Conservation (phyloP, 805 yeast genomes). For the Candida vartiovaarae region DNA sequence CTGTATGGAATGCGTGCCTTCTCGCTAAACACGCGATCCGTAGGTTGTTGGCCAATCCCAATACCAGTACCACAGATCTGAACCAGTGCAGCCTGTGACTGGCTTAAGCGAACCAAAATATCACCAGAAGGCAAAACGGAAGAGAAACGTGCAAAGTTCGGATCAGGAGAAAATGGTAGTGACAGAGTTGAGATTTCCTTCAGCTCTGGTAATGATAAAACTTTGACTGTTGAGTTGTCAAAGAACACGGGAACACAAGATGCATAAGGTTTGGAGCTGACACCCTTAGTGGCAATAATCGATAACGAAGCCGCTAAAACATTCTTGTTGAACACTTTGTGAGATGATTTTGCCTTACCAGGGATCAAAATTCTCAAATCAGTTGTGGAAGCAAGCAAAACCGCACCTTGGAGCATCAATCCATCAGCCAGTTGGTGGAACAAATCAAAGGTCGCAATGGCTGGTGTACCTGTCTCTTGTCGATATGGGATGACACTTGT, state of each 20-base stretch:
- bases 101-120: constrained; percentile 46
- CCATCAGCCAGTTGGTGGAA: constrained; percentile 59
- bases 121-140: constrained; percentile 49
- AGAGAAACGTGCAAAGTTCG: constrained; percentile 35
- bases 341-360: constrained; percentile 56
- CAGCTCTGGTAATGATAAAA: constrained; percentile 52
- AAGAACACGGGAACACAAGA: constrained; percentile 41
- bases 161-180: constrained; percentile 36
- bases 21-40: constrained; percentile 64
- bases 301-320: constrained; percentile 47
- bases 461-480: constrained; percentile 52
- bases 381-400: constrained; percentile 46
- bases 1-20: constrained; percentile 65
- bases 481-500: constrained; percentile 51
- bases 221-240: constrained; percentile 40
- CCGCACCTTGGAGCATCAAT: constrained; percentile 49
- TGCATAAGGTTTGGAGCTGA: constrained; percentile 29
- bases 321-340: constrained; percentile 48
- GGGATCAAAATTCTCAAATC: constrained; percentile 60
- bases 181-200: constrained; percentile 46
- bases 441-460: constrained; percentile 52
- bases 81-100: constrained; percentile 46
- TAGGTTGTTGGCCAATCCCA: constrained; percentile 5
- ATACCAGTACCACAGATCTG: constrained; percentile 5
- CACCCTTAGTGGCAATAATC: constrained; percentile 22